phyloP scores from a whole-genome alignment of 345 rosid genomes.

The Trapa bicornis region DNA sequence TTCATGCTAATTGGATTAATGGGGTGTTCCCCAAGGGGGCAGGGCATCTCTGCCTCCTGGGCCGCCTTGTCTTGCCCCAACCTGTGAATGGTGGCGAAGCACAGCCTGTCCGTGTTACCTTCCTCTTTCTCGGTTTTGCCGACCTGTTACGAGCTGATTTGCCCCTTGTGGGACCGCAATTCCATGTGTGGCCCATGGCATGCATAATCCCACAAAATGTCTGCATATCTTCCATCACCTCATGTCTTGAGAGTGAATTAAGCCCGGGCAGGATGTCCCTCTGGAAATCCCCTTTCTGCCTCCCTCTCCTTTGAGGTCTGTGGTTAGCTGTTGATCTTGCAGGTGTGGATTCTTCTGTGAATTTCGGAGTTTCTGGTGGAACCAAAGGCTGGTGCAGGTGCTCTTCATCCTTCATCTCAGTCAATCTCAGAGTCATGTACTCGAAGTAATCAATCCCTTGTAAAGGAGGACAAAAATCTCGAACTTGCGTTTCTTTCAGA shows the following conservation, averaged over 20 bases:
- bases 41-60: constrained; percentile 85
- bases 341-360: constrained; percentile 22
- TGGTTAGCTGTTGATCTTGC: constrained; percentile 12
- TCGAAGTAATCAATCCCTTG: constrained; percentile 70
- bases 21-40: constrained; percentile 35
- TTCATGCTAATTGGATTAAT: constrained; percentile 29
- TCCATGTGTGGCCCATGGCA: constrained; percentile 65
- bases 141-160: not conserved
- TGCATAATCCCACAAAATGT: constrained; percentile 77
- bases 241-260: constrained; percentile 67
- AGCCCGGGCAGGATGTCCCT: constrained; percentile 97
- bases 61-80: constrained; percentile 92
- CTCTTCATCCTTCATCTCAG: constrained; percentile 60
- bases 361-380: constrained; percentile 21
- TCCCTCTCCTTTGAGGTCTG: constrained; percentile 58
- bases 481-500: constrained; percentile 7
- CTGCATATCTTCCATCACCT: constrained; percentile 89
- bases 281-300: constrained; percentile 81
- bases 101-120: constrained; percentile 11
- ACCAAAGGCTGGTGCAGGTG: constrained; percentile 71
- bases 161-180: constrained; percentile 52
- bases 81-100: constrained; percentile 41
- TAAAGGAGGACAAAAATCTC: constrained; percentile 18
- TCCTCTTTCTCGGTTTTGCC: constrained; percentile 35
- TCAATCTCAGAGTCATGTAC: constrained; percentile 58